Conservation (phyloP, 371 early-diverging fungal genomes). For the Haplosporangium sp. region DNA sequence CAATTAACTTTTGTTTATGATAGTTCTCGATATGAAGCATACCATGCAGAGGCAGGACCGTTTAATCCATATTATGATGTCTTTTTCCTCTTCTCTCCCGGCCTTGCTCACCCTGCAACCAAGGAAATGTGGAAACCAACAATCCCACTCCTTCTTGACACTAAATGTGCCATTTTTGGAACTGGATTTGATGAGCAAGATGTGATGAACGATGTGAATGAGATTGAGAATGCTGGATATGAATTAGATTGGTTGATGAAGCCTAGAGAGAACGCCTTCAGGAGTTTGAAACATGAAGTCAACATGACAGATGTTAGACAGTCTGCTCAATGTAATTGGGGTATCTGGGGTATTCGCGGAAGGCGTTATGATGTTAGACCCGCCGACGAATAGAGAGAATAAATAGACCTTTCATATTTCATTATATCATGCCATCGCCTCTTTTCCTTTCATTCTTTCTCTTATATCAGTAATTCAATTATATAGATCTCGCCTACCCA, state of each 20-base stretch:
- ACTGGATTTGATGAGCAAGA: conserved; percentile 84
- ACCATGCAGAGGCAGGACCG: conserved; percentile 60
- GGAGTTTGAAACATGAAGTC: conserved; percentile 81
- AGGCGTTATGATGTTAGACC: conserved; percentile 82
- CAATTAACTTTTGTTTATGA: conserved; percentile 53
- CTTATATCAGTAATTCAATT: no score
- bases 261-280: conserved; percentile 78
- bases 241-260: conserved; percentile 84
- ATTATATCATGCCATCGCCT: neutral
- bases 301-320: conserved; percentile 80
- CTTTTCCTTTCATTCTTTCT: neutral
- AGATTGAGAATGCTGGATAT: conserved; percentile 44
- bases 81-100: conserved; percentile 88
- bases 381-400: conserved; percentile 20
- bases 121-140: conserved; percentile 82
- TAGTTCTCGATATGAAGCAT: conserved; percentile 48
- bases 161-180: conserved; percentile 85
- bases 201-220: conserved; percentile 70
- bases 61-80: conserved; percentile 87
- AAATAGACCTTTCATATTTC: neutral
- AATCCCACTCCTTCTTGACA: conserved; percentile 76
- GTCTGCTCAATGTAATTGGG: conserved; percentile 83
- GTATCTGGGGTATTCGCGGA: conserved; percentile 87
- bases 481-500: no score
- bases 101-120: conserved; percentile 74